Conservation (phyloP, 495 filamentous ascomycete genomes). For the Penicillium diatomitis region DNA sequence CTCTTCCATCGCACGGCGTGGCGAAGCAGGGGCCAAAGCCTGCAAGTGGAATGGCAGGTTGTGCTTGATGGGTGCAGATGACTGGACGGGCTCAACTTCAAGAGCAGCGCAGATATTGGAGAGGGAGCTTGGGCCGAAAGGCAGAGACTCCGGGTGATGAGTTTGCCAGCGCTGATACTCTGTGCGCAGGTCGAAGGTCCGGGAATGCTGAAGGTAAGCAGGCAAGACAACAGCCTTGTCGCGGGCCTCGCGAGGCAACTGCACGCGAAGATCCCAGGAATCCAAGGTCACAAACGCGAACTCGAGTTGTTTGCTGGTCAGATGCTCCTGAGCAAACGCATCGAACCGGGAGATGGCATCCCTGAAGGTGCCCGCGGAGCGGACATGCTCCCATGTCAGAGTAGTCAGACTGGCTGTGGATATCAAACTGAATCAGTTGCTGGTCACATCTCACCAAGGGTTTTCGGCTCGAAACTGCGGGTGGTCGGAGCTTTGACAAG, state of each 20-base stretch:
- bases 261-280: conserved; percentile 96
- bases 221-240: conserved; percentile 96
- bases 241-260: conserved; percentile 91
- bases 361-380: conserved; percentile 89
- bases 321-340: conserved; percentile 78
- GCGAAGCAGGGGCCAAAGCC: conserved; percentile 92
- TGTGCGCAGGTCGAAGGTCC: conserved; percentile 90
- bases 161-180: conserved; percentile 98
- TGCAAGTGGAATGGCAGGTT: conserved; percentile 97
- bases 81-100: conserved; percentile 93
- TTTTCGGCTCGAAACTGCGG: too few species aligned
- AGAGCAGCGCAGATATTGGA: conserved; percentile 96
- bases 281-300: conserved; percentile 98
- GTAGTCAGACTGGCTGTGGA: conserved; percentile 85
- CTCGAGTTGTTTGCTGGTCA: conserved; percentile 75
- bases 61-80: conserved; percentile 95
- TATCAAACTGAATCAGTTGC: conserved; percentile 22
- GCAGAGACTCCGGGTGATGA: conserved; percentile 93
- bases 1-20: conserved; percentile 94
- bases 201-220: conserved; percentile 93
- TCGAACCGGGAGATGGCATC: conserved; percentile 95
- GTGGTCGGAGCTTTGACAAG: neutral
- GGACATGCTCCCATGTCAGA: conserved; percentile 97
- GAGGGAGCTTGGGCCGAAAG: conserved; percentile 89
- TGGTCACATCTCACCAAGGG: neutral